These are phyloP conservation scores for Fusarium compactum DNA, from an alignment of 2,329 filamentous ascomycete species.

Conservation along the genomic window DNA sequence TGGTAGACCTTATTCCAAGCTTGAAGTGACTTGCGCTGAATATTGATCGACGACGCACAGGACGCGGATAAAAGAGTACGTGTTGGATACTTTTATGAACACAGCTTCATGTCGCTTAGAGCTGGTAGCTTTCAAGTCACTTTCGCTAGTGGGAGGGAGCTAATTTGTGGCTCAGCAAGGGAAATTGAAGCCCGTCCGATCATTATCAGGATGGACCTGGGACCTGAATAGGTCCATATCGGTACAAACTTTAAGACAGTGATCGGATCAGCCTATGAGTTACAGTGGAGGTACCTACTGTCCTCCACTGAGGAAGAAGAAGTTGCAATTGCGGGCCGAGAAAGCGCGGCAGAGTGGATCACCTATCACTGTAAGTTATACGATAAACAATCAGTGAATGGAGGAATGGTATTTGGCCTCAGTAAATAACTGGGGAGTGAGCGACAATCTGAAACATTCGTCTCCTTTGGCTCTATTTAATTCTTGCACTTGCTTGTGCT, in stretches of 20 bases:
- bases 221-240: background rate
- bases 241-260: background rate
- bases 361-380: constrained; percentile 7
- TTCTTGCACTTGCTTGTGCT: constrained; percentile 21
- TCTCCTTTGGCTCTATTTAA: background rate
- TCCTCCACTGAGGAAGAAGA: background rate
- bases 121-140: constrained; percentile 17
- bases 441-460: constrained; percentile 9
- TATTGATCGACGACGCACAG: constrained; percentile 28
- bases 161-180: constrained; percentile 40
- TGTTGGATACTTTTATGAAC: constrained; percentile 3
- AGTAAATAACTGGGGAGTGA: background rate
- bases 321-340: constrained; percentile 35
- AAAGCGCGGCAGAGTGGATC: constrained; percentile 20
- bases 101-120: background rate
- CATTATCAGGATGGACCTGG: constrained; percentile 8
- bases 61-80: constrained; percentile 20
- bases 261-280: background rate
- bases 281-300: constrained; percentile 6
- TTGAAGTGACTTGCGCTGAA: constrained; percentile 6
- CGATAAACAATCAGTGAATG: background rate
- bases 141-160: constrained; percentile 29
- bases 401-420: constrained; percentile 3
- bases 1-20: constrained; percentile 31
- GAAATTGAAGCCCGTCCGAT: constrained; percentile 34